A percentile compares a stretch with the other conserved stretches of the same genome.
These are phyloP conservation scores for Pythium phragmiticola DNA, from an alignment of 352 stramenopile species.

Conservation along the genomic window DNA sequence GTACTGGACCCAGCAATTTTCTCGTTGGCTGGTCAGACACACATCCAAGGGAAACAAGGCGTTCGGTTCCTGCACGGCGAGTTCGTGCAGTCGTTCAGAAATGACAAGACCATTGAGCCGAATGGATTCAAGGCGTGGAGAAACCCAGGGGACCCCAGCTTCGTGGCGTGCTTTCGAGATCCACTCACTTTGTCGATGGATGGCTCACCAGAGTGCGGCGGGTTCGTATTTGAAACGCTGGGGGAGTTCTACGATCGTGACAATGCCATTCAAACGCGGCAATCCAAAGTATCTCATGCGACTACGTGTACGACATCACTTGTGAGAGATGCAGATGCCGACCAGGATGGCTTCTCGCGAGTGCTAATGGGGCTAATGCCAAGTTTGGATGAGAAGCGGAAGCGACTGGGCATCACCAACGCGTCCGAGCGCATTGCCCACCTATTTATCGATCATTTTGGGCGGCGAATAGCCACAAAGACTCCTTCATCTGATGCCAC, in stretches of 20 bases:
- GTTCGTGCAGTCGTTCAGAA: slow-evolving; percentile 21
- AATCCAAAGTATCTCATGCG: not conserved
- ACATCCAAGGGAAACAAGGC: slow-evolving; percentile 9
- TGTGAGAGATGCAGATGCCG: slow-evolving; percentile 11
- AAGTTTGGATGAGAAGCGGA: slow-evolving; percentile 26
- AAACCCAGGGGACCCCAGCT: slow-evolving; percentile 18
- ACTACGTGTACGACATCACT: not conserved
- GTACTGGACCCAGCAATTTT: slow-evolving; percentile 24
- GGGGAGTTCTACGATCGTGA: slow-evolving; percentile 29
- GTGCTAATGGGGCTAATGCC: slow-evolving; percentile 7
- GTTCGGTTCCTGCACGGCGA: slow-evolving; percentile 28
- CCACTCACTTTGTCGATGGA: slow-evolving; percentile 27
- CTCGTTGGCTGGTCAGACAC: not conserved
- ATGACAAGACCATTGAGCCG: not conserved
- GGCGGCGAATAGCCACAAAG: not conserved
- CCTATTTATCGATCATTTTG: slow-evolving; percentile 28
- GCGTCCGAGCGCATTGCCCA: slow-evolving; percentile 13
- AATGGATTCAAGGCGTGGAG: slow-evolving; percentile 17
- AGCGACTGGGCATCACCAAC: slow-evolving; percentile 19
- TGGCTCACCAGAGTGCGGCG: slow-evolving; percentile 24
- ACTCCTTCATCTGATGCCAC: not conserved
- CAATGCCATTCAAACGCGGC: not conserved
- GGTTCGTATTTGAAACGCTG: slow-evolving; percentile 30
- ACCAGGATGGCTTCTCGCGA: slow-evolving; percentile 10
- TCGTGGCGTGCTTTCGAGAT: slow-evolving; percentile 26